phyloP scores from a whole-genome alignment of 257 asterid species.

The Solanum etuberosum region DNA sequence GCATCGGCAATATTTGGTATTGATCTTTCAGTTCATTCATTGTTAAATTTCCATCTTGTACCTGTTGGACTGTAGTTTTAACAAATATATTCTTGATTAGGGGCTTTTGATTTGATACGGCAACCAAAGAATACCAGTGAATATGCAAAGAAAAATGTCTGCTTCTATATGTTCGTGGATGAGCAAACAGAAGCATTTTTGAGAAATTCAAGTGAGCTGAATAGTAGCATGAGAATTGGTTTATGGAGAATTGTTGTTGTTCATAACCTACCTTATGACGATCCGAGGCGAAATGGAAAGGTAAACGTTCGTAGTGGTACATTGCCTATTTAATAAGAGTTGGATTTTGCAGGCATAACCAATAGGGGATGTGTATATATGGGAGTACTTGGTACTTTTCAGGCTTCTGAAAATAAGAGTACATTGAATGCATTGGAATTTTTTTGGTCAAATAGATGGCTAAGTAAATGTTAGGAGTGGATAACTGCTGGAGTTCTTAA shows the following conservation, averaged over 20 bases:
- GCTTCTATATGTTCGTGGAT: constrained; percentile 92
- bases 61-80: constrained; percentile 8
- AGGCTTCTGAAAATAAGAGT: background rate
- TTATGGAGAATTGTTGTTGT: constrained; percentile 81
- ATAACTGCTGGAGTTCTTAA: background rate
- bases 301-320: constrained; percentile 15
- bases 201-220: constrained; percentile 51
- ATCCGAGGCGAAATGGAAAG: constrained; percentile 95
- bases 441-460: background rate
- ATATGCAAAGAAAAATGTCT: constrained; percentile 45
- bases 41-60: background rate
- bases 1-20: constrained; percentile 97
- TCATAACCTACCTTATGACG: constrained; percentile 68
- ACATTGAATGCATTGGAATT: background rate
- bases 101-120: constrained; percentile 82
- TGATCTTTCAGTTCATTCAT: background rate
- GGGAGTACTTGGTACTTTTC: background rate
- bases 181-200: constrained; percentile 54
- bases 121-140: constrained; percentile 82
- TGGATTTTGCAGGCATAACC: background rate
- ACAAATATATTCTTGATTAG: constrained; percentile 26
- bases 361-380: background rate
- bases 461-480: background rate
- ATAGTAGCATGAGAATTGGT: constrained; percentile 58
- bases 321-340: background rate